Conservation (phyloP, 1,139 yeast genomes). For the Kodamaea plutei region DNA sequence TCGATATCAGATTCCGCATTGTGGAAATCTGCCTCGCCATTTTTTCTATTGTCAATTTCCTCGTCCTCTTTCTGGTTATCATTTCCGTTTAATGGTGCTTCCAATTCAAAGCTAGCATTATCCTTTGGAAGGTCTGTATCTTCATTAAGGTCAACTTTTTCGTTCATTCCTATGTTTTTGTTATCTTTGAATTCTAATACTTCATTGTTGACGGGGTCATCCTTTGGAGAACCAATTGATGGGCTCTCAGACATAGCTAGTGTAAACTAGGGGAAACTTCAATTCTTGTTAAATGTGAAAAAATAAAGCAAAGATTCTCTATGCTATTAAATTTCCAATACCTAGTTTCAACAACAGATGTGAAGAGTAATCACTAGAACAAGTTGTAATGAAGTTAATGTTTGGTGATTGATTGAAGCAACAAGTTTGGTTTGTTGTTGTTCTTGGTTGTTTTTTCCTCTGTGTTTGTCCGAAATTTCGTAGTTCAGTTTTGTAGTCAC, state of each 20-base stretch:
- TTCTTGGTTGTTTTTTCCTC: not conserved
- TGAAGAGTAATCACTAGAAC: too few species aligned
- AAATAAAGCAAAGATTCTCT: too few species aligned
- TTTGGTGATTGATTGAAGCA: slow-evolving; percentile 2
- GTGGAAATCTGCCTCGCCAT: too few species aligned
- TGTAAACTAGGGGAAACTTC: too few species aligned
- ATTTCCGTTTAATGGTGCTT: not conserved
- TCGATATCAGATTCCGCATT: too few species aligned
- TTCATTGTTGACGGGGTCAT: not conserved
- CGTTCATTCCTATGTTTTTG: too few species aligned
- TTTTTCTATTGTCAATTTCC: too few species aligned
- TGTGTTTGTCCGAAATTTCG: not conserved
- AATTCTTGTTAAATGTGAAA: too few species aligned
- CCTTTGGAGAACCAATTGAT: slow-evolving; percentile 4
- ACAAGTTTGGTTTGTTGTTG: slow-evolving; percentile 2
- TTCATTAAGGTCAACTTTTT: too few species aligned
- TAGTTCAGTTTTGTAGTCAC: not conserved
- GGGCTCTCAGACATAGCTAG: slow-evolving; percentile 5
- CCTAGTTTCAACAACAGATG: too few species aligned
- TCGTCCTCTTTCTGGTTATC: not conserved
- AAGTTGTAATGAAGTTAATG: not conserved
- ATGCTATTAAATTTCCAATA: too few species aligned
- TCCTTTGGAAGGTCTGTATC: not conserved
- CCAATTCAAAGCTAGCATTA: not conserved
- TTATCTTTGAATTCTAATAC: too few species aligned